Evolutionary conservation across 202 grass and related monocot species (phyloP).

Genomic region (Zizania palustris): DNA sequence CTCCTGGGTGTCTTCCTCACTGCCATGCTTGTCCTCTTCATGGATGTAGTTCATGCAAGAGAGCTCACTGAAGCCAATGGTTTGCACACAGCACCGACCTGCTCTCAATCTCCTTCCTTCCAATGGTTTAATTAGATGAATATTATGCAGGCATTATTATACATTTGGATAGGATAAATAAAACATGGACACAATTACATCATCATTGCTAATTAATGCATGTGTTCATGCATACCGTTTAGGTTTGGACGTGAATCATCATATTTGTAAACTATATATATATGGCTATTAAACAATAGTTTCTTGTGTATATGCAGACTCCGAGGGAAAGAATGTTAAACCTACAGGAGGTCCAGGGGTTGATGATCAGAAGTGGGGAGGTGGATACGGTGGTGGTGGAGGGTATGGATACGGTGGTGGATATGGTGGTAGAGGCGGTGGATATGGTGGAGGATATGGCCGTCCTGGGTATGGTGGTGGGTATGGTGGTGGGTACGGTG

Average conservation of each 20-base stretch:
- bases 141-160: background rate
- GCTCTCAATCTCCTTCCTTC: background rate
- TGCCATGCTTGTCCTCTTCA: slow-evolving; percentile 23
- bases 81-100: background rate
- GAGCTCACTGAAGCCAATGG: slow-evolving; percentile 47
- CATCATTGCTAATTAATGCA: background rate
- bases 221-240: background rate
- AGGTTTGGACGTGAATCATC: background rate
- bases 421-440: background rate
- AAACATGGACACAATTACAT: background rate
- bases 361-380: slow-evolving; percentile 45
- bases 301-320: background rate
- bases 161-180: background rate
- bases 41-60: slow-evolving; percentile 32
- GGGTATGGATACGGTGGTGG: slow-evolving; percentile 2
- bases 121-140: background rate
- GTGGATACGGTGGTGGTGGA: slow-evolving; percentile 18
- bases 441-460: slow-evolving; percentile 20
- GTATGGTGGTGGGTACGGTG: background rate
- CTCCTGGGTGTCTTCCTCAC: slow-evolving; percentile 40
- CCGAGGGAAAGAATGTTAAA: slow-evolving; percentile 33
- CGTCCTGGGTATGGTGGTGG: background rate
- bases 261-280: background rate
- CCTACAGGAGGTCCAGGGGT: background rate
- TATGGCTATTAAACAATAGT: background rate